These are phyloP conservation scores for Ophioceras dolichostomum DNA, from an alignment of 2,329 filamentous ascomycete species.

Conservation along the genomic window DNA sequence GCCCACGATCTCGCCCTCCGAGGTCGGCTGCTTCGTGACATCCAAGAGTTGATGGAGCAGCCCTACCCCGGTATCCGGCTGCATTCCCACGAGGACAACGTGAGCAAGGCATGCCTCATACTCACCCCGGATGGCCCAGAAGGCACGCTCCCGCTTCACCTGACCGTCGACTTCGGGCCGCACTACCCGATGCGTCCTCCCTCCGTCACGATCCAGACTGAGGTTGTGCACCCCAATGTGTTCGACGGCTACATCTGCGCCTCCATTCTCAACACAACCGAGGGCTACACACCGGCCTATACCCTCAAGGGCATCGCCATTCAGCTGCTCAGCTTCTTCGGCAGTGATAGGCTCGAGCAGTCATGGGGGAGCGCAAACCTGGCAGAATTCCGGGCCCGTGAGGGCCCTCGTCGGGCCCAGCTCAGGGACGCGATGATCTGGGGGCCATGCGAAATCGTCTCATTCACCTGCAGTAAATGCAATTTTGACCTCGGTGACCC, in stretches of 20 bases:
- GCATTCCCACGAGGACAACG: conserved; percentile 19
- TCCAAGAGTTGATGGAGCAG: conserved; percentile 28
- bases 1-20: background rate
- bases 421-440: no score
- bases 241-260: conserved; percentile 30
- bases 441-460: background rate
- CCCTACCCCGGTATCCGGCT: conserved; percentile 34
- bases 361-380: conserved; percentile 15
- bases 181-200: conserved; percentile 28
- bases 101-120: conserved; percentile 27
- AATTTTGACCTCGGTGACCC: conserved; percentile 4
- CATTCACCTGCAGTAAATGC: conserved; percentile 15
- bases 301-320: conserved; percentile 36
- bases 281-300: conserved; percentile 35
- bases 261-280: conserved; percentile 26
- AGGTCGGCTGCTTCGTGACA: conserved; percentile 25
- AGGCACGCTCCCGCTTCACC: conserved; percentile 24
- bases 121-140: conserved; percentile 26
- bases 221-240: conserved; percentile 32
- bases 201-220: conserved; percentile 24
- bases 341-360: conserved; percentile 32
- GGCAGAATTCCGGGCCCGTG: conserved; percentile 8
- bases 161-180: conserved; percentile 22
- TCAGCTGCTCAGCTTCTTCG: conserved; percentile 39
- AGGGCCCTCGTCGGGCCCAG: no score